Evolutionary conservation across 1,284 basidiomycete species (phyloP).

Genomic region (Cutaneotrichosporon spelunceum): DNA sequence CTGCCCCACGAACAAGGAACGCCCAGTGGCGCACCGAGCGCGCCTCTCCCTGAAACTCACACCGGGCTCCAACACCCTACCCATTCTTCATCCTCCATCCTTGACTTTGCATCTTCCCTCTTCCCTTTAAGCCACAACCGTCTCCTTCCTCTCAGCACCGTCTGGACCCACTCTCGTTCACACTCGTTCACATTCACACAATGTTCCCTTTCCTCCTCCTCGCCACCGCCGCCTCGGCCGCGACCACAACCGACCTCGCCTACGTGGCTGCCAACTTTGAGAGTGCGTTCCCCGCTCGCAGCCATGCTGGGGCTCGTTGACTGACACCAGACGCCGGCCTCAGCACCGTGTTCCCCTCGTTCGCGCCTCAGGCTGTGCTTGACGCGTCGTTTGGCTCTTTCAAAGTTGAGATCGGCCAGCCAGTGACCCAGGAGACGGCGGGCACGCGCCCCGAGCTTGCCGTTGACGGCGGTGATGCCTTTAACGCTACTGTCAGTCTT

Average conservation of each 20-base stretch:
- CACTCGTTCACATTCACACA: neutral
- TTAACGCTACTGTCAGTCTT: constrained; percentile 2
- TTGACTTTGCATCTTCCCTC: neutral
- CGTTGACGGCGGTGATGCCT: neutral
- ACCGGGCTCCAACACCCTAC: too few relatives aligned
- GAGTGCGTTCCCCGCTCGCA: neutral
- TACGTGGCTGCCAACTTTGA: constrained; percentile 11
- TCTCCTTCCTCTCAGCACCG: neutral
- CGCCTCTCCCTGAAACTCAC: too few relatives aligned
- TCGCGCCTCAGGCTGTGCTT: constrained; percentile 10
- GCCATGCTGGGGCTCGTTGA: neutral
- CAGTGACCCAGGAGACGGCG: constrained; percentile 8
- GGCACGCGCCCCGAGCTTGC: constrained; percentile 2
- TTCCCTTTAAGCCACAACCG: too few relatives aligned
- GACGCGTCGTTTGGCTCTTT: neutral
- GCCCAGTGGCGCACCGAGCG: too few relatives aligned
- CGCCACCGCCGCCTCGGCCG: constrained; percentile 9
- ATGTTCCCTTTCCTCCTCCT: constrained; percentile 11
- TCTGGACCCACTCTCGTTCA: neutral
- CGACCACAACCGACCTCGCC: constrained; percentile 4
- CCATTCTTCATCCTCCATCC: too few relatives aligned
- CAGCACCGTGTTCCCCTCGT: constrained; percentile 1
- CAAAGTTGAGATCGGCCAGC: neutral
- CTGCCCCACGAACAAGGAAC: too few relatives aligned
- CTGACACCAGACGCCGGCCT: constrained; percentile 1